phyloP scores from a whole-genome alignment of 2,329 filamentous ascomycete species.

The Fusarium devonianum region DNA sequence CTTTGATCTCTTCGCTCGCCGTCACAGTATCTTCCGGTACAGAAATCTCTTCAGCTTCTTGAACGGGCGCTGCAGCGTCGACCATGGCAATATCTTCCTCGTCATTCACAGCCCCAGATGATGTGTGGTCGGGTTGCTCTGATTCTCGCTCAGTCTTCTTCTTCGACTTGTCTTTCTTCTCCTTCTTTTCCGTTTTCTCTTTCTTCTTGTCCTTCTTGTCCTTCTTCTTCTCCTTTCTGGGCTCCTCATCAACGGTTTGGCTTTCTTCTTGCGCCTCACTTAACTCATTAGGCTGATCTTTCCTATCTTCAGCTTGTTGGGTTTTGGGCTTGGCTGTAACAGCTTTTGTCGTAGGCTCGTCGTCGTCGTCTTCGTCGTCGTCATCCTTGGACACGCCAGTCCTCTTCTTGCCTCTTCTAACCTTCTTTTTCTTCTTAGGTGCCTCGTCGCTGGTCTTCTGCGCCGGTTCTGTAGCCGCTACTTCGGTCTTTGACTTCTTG shows the following conservation, averaged over 20 bases:
- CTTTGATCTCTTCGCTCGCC: constrained; percentile 20
- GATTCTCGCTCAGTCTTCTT: constrained; percentile 20
- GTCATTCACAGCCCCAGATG: constrained; percentile 14
- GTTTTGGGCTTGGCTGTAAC: constrained; percentile 37
- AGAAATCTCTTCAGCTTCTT: constrained; percentile 1
- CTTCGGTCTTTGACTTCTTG: constrained; percentile 46
- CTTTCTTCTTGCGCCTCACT: constrained; percentile 43
- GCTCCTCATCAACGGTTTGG: constrained; percentile 38
- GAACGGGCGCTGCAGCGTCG: constrained; percentile 20
- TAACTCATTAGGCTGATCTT: constrained; percentile 39
- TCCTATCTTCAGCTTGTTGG: constrained; percentile 45
- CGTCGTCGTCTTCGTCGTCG: constrained; percentile 24
- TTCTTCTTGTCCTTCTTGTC: constrained; percentile 23
- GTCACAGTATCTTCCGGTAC: constrained; percentile 4
- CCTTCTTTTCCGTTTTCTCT: constrained; percentile 17
- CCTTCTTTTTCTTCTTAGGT: constrained; percentile 39
- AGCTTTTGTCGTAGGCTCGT: constrained; percentile 9
- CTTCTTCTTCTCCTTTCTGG: constrained; percentile 37
- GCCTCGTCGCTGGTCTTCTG: constrained; percentile 19
- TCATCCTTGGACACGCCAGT: constrained; percentile 29
- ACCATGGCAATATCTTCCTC: constrained; percentile 36
- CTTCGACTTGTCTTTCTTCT: constrained; percentile 15
- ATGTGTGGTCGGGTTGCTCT: constrained; percentile 11
- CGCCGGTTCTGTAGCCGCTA: constrained; percentile 9
- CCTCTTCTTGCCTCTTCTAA: constrained; percentile 35